Percentiles rank a stretch among this genome's conserved stretches.
phyloP scores from a whole-genome alignment of 2,329 filamentous ascomycete species.

The Nemania bipapillata region DNA sequence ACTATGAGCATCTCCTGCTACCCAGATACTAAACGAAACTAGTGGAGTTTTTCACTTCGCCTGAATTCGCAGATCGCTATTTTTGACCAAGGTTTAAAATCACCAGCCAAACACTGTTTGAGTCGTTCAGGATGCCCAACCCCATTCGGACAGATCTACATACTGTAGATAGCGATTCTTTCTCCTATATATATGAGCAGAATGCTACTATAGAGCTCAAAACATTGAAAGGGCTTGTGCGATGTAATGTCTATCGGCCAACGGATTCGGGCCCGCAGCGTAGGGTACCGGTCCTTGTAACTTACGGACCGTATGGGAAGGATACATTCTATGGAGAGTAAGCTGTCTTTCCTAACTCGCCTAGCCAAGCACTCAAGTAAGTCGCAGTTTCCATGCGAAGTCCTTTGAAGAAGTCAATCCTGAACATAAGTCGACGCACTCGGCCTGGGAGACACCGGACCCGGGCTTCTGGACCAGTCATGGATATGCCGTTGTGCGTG shows the following conservation, averaged over 20 bases:
- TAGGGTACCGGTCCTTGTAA: background rate
- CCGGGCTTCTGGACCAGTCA: constrained; percentile 66
- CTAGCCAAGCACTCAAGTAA: background rate
- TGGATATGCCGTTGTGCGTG: constrained; percentile 66
- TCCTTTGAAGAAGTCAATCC: constrained; percentile 43
- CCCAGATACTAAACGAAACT: no score
- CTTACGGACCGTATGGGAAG: background rate
- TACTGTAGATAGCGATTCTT: constrained; percentile 7
- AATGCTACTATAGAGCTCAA: constrained; percentile 20
- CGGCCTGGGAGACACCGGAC: constrained; percentile 69
- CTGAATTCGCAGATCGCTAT: no score
- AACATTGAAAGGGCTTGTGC: background rate
- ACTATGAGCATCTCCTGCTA: background rate
- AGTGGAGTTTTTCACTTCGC: no score
- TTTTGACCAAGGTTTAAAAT: no score
- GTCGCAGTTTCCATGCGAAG: background rate
- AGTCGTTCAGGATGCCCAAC: constrained; percentile 13
- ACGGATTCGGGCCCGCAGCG: background rate
- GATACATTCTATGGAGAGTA: constrained; percentile 1
- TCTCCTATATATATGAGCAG: constrained; percentile 22
- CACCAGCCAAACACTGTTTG: background rate
- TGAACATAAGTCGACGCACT: constrained; percentile 64
- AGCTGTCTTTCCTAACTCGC: background rate
- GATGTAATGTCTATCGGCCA: constrained; percentile 25
- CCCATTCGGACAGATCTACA: constrained; percentile 13